Percentiles rank a stretch among this genome's conserved stretches.
phyloP scores from a whole-genome alignment of 306 rosid genomes.

The Arachis stenosperma region DNA sequence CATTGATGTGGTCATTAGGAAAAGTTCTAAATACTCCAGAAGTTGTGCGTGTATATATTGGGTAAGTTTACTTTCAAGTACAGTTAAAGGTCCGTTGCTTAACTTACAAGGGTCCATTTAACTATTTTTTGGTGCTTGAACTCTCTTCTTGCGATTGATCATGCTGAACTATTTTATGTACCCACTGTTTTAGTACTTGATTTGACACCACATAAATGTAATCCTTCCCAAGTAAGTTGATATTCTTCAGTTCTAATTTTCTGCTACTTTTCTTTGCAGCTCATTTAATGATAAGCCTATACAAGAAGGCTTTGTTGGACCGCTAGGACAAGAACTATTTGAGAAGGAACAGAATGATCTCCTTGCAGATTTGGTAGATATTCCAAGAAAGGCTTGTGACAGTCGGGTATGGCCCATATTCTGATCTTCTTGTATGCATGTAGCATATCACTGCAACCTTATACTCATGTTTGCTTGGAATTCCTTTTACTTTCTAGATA shows the following conservation, averaged over 20 bases:
- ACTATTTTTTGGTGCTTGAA: not conserved
- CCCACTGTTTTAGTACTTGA: constrained; percentile 22
- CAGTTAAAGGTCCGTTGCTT: constrained; percentile 1
- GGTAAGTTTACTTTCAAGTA: constrained; percentile 55
- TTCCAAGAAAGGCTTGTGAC: constrained; percentile 95
- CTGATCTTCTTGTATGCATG: not conserved
- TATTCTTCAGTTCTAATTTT: constrained; percentile 24
- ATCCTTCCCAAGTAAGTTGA: constrained; percentile 16
- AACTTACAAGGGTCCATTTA: constrained; percentile 11
- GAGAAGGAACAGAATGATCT: constrained; percentile 89
- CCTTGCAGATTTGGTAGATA: constrained; percentile 79
- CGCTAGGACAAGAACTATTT: constrained; percentile 79
- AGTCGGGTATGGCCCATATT: constrained; percentile 63
- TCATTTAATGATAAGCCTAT: constrained; percentile 89
- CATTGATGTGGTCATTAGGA: constrained; percentile 97
- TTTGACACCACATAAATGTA: constrained; percentile 20
- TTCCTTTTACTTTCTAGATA: constrained; percentile 2
- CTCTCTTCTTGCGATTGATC: not conserved
- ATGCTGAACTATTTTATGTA: not conserved
- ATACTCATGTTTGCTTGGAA: constrained; percentile 12
- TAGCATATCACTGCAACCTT: constrained; percentile 14
- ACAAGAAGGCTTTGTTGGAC: constrained; percentile 62
- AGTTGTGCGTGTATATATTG: constrained; percentile 88
- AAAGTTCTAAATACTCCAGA: constrained; percentile 92
- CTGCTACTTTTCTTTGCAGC: constrained; percentile 43